Base-by-base conservation (phyloP, 2,329 filamentous ascomycete genomes). In the Aspergillus felis region DNA sequence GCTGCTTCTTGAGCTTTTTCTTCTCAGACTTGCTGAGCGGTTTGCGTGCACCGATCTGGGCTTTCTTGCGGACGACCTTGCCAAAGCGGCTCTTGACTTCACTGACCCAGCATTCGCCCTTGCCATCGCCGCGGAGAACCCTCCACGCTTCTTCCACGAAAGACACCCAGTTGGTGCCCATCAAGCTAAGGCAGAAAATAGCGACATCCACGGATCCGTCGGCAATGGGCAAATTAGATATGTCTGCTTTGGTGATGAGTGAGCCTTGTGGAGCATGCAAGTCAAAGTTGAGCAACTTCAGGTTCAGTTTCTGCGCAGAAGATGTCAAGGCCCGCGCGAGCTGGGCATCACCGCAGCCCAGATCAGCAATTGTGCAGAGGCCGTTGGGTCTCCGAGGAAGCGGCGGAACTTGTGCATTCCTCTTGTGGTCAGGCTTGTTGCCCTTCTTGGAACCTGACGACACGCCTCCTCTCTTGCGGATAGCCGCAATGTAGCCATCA, bases 141-240 rank as follows among this genome's bases (percentile, higher is more conserved):
- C 94, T 87, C 79, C 91, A 96, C 14, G 93, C 93, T 78, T 99
- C 94, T 76, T 97, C 94, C 68, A 99, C 84, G 73, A 99, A 97
- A 66, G 91, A 87, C 54, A 96, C 84, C 93, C 94, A 99, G 78
- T 99, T 99, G 55, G 94, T 99, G 70, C 94, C 94, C 94, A 99
- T 99, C 58, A 99, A 84, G 51, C 93, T 94, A 32, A 99, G 83
- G 74, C 94, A 99, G 80, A 97, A 97, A 65, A 99, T 87, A 51
- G 90, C 90, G 4, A 99, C 82, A 73, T 99, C 92, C 60, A 92
- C 87, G 60, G 84, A 86, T 48, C 86, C 87, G 64, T 92, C 87
- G 4, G 80, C 79, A 0, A 96, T 78, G 0, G 93, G 93, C 1
- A 99, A 79, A 58, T 88, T 84, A 29, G 92, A 88, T 53, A 97